phyloP scores from a whole-genome alignment of 2,329 filamentous ascomycete species.

The Diplocarpon rosae region DNA sequence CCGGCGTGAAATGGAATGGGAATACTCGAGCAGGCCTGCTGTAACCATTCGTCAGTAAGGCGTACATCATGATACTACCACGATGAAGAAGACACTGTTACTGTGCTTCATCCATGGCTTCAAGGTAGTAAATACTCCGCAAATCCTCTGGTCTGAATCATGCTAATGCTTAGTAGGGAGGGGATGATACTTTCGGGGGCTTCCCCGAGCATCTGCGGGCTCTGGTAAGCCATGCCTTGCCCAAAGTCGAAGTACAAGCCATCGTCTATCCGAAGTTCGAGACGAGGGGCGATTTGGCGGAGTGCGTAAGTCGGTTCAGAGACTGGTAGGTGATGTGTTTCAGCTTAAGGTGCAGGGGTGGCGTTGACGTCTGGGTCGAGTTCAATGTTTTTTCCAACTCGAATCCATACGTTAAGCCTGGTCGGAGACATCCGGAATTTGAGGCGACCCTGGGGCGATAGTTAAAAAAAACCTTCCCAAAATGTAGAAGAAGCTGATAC shows the following conservation, averaged over 20 bases:
- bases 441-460: too few species aligned
- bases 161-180: slow-evolving; percentile 40
- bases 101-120: slow-evolving; percentile 84
- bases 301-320: slow-evolving; percentile 62
- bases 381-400: neutral
- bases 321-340: slow-evolving; percentile 45
- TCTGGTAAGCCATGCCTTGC: slow-evolving; percentile 53
- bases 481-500: slow-evolving; percentile 1
- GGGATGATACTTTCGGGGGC: slow-evolving; percentile 64
- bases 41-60: too few species aligned
- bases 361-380: neutral
- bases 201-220: slow-evolving; percentile 64
- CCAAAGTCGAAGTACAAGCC: slow-evolving; percentile 54
- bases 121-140: slow-evolving; percentile 42
- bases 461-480: neutral
- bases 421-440: neutral
- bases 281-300: slow-evolving; percentile 64
- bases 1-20: too few species aligned
- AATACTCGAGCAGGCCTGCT: too few species aligned
- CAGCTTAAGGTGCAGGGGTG: neutral
- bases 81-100: slow-evolving; percentile 67
- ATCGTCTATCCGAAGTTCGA: slow-evolving; percentile 73
- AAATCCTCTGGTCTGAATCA: neutral
- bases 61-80: slow-evolving; percentile 21
- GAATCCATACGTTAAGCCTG: neutral